Conservation (phyloP, 805 yeast species). For the Maudiozyma saulgeensis region DNA sequence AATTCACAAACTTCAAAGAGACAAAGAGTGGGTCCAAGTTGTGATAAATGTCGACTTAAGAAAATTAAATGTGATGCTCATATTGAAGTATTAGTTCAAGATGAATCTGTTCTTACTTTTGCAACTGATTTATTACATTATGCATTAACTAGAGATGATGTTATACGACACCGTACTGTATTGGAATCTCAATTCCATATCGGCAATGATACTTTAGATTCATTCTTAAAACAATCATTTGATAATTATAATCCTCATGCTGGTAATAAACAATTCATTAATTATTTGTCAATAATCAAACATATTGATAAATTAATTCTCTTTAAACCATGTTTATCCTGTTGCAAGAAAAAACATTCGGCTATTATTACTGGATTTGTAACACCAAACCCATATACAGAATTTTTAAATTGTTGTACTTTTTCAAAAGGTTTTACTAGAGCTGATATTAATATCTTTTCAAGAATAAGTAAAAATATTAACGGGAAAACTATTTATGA, state of each 20-base stretch:
- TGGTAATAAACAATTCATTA: background rate
- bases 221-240: background rate
- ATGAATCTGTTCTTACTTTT: conserved; percentile 13
- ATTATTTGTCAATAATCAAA: conserved; percentile 11
- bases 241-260: background rate
- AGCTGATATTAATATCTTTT: conserved; percentile 19
- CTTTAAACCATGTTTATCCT: conserved; percentile 48
- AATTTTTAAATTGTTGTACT: conserved; percentile 29
- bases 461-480: conserved; percentile 11
- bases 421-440: conserved; percentile 49
- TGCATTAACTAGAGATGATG: conserved; percentile 12
- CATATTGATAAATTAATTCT: conserved; percentile 33
- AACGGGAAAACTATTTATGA: conserved; percentile 13
- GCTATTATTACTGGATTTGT: background rate
- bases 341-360: conserved; percentile 25
- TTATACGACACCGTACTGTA: background rate
- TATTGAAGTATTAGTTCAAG: conserved; percentile 34
- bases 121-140: conserved; percentile 17
- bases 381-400: background rate
- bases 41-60: conserved; percentile 62
- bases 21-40: conserved; percentile 68
- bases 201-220: background rate
- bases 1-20: conserved; percentile 23
- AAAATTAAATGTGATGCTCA: conserved; percentile 71
- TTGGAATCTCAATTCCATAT: conserved; percentile 1